A percentile compares a stretch with the other conserved stretches of the same genome.
Evolutionary conservation across 1,139 yeast genomes (phyloP).

Genomic region (Taphrina deformans): DNA sequence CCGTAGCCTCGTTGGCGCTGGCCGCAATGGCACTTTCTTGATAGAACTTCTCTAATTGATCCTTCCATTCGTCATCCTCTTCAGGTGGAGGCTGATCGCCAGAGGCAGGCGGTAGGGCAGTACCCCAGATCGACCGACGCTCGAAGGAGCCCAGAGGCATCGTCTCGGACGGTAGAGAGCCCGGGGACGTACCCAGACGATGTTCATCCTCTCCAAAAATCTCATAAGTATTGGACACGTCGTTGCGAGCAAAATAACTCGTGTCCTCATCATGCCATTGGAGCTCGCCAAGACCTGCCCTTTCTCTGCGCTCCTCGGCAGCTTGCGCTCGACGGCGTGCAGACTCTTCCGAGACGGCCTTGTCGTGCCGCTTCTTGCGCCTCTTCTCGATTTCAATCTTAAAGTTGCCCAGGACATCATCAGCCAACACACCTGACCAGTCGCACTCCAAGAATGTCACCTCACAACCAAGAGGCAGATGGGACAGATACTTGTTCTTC

Average conservation of each 20-base stretch:
- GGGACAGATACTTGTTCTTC: conserved; percentile 71
- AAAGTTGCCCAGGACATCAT: conserved; percentile 58
- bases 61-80: conserved; percentile 39
- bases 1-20: neutral
- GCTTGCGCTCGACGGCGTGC: conserved; percentile 31
- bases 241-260: conserved; percentile 23
- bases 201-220: conserved; percentile 7
- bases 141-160: neutral
- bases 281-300: conserved; percentile 6
- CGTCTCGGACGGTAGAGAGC: conserved; percentile 7
- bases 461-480: conserved; percentile 81
- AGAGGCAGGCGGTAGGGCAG: conserved; percentile 17
- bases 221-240: conserved; percentile 23
- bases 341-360: conserved; percentile 48
- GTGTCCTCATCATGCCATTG: conserved; percentile 24
- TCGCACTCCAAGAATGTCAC: conserved; percentile 82
- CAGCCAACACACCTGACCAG: conserved; percentile 61
- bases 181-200: neutral
- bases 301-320: conserved; percentile 21
- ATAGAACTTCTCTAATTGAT: conserved; percentile 35
- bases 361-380: conserved; percentile 55
- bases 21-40: conserved; percentile 20
- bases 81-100: conserved; percentile 39
- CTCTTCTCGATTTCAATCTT: conserved; percentile 63
- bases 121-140: conserved; percentile 20